Evolutionary conservation across 495 filamentous ascomycete genomes (phyloP).

Genomic region (Podospora didyma): DNA sequence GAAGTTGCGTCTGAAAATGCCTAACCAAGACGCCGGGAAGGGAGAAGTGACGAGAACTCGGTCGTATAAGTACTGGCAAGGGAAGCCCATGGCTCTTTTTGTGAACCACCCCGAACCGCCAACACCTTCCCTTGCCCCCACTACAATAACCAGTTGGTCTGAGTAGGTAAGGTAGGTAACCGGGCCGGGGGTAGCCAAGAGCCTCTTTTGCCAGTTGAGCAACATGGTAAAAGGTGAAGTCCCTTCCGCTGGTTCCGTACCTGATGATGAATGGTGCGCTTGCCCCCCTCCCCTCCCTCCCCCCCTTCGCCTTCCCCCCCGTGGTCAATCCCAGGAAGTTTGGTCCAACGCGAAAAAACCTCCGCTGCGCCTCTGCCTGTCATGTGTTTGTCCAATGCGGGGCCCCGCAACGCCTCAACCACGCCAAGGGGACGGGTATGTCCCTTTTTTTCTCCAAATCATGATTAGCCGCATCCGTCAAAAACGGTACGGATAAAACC

Average conservation of each 20-base stretch:
- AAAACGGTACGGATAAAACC: background rate
- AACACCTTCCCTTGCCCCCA: no score
- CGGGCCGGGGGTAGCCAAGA: no score
- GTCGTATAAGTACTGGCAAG: background rate
- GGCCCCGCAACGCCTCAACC: background rate
- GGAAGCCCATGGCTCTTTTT: background rate
- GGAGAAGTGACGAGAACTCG: background rate
- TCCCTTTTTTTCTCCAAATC: background rate
- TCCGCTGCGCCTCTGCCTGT: background rate
- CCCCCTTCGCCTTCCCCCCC: background rate
- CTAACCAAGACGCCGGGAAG: no score
- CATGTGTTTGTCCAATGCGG: constrained; percentile 1
- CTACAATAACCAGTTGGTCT: no score
- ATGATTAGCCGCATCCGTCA: background rate
- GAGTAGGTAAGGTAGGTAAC: no score
- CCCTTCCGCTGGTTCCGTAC: background rate
- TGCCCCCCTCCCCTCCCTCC: background rate
- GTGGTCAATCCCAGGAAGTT: background rate
- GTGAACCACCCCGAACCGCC: no score
- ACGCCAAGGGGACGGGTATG: background rate
- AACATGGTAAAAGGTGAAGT: background rate
- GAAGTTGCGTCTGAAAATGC: no score
- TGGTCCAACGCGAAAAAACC: background rate
- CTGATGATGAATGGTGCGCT: background rate
- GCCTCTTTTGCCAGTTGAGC: no score